These are phyloP conservation scores for Paraphoma chrysanthemicola DNA, from an alignment of 2,329 filamentous ascomycete species.

Conservation along the genomic window DNA sequence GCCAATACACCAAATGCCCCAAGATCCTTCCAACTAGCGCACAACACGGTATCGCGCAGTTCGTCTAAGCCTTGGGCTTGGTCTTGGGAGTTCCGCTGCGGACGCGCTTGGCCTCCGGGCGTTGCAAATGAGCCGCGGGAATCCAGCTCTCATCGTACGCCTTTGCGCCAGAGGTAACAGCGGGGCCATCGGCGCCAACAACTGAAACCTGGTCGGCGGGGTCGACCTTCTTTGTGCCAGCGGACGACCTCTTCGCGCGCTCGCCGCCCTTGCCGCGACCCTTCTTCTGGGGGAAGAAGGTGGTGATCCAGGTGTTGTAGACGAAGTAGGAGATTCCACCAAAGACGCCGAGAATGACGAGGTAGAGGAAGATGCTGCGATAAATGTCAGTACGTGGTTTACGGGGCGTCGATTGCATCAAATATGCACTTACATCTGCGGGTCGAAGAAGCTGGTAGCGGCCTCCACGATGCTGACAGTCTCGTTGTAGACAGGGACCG, in stretches of 20 bases:
- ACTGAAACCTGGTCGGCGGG: slow-evolving; percentile 64
- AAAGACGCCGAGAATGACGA: slow-evolving; percentile 82
- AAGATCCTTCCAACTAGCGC: too few relatives aligned
- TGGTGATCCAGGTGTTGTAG: slow-evolving; percentile 97
- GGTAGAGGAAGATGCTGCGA: slow-evolving; percentile 91
- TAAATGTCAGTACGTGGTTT: slow-evolving; percentile 17
- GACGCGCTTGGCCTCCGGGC: slow-evolving; percentile 73
- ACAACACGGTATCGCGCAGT: not conserved
- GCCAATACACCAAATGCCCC: too few relatives aligned
- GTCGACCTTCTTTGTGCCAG: slow-evolving; percentile 72
- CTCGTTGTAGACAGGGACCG: slow-evolving; percentile 80
- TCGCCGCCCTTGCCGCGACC: slow-evolving; percentile 68
- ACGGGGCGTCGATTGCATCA: not conserved
- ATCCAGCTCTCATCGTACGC: slow-evolving; percentile 94
- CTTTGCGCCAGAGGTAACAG: slow-evolving; percentile 73
- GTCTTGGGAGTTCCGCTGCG: slow-evolving; percentile 56
- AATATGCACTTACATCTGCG: slow-evolving; percentile 77
- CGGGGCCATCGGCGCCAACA: slow-evolving; percentile 74
- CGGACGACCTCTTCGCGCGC: slow-evolving; percentile 66
- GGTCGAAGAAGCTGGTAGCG: slow-evolving; percentile 89
- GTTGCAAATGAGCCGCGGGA: slow-evolving; percentile 85
- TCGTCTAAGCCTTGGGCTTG: slow-evolving; percentile 42
- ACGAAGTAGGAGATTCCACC: slow-evolving; percentile 89
- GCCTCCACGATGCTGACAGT: slow-evolving; percentile 88
- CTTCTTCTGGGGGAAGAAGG: slow-evolving; percentile 87